These are phyloP conservation scores for Myochromella boudieri DNA, from an alignment of 768 basidiomycete genomes.

Conservation along the genomic window DNA sequence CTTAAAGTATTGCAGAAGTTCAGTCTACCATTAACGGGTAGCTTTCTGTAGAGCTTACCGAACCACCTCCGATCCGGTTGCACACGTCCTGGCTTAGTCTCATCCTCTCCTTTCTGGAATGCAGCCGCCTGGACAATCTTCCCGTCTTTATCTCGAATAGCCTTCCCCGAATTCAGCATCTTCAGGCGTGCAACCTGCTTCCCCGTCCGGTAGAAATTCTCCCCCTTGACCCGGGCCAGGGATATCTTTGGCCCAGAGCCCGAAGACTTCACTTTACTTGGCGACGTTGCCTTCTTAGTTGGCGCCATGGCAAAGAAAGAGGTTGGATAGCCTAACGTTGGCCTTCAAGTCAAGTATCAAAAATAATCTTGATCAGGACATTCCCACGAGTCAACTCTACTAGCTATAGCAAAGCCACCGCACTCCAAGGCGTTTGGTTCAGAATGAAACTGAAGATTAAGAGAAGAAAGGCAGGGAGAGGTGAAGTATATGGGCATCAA, in stretches of 20 bases:
- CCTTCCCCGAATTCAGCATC: constrained; percentile 91
- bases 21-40: constrained; percentile 7
- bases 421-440: no score
- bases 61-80: constrained; percentile 98
- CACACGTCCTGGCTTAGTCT: constrained; percentile 86
- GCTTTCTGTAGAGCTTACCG: constrained; percentile 55
- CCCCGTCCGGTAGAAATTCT: constrained; percentile 98
- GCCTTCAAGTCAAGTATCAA: constrained; percentile 1
- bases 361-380: constrained; percentile 17
- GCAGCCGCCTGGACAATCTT: constrained; percentile 92
- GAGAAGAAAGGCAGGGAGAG: no score
- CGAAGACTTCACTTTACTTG: constrained; percentile 42
- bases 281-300: constrained; percentile 32
- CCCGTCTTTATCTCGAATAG: constrained; percentile 87
- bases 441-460: no score
- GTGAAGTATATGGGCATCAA: no score
- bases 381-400: constrained; percentile 21
- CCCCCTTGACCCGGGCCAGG: constrained; percentile 79
- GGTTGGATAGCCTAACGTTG: constrained; percentile 6
- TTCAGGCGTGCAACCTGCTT: constrained; percentile 83
- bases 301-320: constrained; percentile 36
- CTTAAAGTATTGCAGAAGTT: constrained; percentile 37
- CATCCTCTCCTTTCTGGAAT: constrained; percentile 94
- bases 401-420: no score
- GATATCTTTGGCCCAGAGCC: constrained; percentile 49